Percentiles rank a stretch among this genome's conserved stretches.
Evolutionary conservation across 2,329 filamentous ascomycete genomes (phyloP).

Genomic region (Fusarium newnesense): DNA sequence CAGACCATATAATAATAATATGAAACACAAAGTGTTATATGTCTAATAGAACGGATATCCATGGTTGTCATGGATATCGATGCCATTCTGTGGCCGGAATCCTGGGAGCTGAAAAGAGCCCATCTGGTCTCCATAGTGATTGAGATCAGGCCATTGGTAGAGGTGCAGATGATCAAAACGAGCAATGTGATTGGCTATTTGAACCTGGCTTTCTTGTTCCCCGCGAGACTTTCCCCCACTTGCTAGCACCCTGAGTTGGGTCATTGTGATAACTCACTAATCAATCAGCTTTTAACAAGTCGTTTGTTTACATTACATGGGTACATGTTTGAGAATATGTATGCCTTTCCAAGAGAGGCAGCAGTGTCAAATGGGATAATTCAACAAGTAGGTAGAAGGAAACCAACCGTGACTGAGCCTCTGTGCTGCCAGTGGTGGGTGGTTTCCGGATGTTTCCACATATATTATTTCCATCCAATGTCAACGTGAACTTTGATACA

Average conservation of each 20-base stretch:
- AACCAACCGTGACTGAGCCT: conserved; percentile 14
- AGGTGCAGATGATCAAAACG: conserved; percentile 18
- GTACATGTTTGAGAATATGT: not conserved
- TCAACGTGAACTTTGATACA: conserved; percentile 2
- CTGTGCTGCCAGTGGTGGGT: conserved; percentile 14
- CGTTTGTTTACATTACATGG: conserved; percentile 4
- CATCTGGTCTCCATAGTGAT: conserved; percentile 27
- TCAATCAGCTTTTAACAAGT: not conserved
- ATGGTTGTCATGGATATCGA: not conserved
- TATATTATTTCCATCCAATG: not conserved
- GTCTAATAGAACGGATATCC: not conserved
- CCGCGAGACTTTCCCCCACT: conserved; percentile 2
- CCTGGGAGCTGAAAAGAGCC: not conserved
- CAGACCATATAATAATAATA: not conserved
- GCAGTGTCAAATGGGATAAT: not conserved
- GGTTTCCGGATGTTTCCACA: conserved; percentile 22
- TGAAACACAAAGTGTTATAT: not conserved
- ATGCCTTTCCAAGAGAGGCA: not conserved
- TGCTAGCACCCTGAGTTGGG: not conserved
- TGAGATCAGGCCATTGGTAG: conserved; percentile 27
- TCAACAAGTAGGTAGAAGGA: not conserved
- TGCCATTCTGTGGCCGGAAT: not conserved
- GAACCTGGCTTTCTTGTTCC: not conserved
- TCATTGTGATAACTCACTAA: conserved; percentile 1
- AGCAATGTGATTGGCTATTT: conserved; percentile 12